Conservation (phyloP, 768 basidiomycete species). For the Lanmaoa rubissima region DNA sequence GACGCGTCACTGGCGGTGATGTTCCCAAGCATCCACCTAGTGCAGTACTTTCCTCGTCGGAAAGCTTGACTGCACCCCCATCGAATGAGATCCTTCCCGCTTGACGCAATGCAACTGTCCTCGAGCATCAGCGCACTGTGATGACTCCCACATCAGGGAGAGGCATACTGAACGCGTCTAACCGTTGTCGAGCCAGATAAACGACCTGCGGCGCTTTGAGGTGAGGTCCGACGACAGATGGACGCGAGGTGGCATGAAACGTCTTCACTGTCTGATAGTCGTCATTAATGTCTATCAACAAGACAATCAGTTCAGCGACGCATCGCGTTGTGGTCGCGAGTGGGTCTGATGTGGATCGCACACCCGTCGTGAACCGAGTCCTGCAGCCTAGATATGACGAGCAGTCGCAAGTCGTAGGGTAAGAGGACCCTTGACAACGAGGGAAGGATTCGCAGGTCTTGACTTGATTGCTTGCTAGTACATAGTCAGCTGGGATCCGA, state of each 20-base stretch:
- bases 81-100: constrained; percentile 80
- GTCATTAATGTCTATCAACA: constrained; percentile 57
- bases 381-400: too few species aligned
- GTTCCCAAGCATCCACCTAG: constrained; percentile 63
- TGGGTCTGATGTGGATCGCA: too few species aligned
- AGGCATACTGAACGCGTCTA: constrained; percentile 60
- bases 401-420: too few species aligned
- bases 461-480: too few species aligned
- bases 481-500: too few species aligned
- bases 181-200: constrained; percentile 55
- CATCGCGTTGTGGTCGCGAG: background rate
- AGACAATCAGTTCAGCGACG: background rate
- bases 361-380: too few species aligned
- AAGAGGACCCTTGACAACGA: too few species aligned
- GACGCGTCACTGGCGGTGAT: too few species aligned
- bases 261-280: constrained; percentile 70
- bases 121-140: constrained; percentile 1
- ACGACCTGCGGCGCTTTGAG: constrained; percentile 60
- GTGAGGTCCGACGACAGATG: constrained; percentile 50
- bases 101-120: constrained; percentile 46
- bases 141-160: background rate
- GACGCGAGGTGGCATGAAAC: constrained; percentile 77
- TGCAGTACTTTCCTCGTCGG: constrained; percentile 61
- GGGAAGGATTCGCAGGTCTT: too few species aligned
- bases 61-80: constrained; percentile 60